Conservation (phyloP, 2,329 filamentous ascomycete species). For the Sporothrix humicola region DNA sequence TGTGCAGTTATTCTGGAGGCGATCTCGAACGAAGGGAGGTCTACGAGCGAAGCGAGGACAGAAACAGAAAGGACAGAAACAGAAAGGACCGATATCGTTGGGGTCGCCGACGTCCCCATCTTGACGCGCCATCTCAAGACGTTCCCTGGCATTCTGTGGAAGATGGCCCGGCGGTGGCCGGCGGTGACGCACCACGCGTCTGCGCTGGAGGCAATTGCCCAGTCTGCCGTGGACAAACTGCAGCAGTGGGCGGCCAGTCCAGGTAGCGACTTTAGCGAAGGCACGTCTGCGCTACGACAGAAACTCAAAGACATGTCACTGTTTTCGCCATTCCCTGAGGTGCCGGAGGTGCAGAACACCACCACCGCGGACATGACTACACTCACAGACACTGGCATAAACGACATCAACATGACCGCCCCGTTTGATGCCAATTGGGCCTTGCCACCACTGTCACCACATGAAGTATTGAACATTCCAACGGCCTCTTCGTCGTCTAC, state of each 20-base stretch:
- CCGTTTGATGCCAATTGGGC: conserved; percentile 14
- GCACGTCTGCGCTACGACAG: neutral
- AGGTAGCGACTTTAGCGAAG: neutral
- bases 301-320: conserved; percentile 18
- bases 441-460: neutral
- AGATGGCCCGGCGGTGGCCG: conserved; percentile 28
- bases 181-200: conserved; percentile 18
- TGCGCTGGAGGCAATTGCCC: neutral
- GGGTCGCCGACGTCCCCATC: neutral
- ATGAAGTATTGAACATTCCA: neutral
- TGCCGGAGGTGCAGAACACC: neutral
- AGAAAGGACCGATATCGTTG: neutral
- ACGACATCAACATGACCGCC: neutral
- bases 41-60: neutral
- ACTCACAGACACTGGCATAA: neutral
- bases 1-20: neutral
- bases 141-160: conserved; percentile 27
- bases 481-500: neutral
- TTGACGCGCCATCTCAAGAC: conserved; percentile 19
- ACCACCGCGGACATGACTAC: too few species aligned
- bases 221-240: neutral
- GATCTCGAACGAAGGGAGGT: neutral
- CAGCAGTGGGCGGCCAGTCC: neutral
- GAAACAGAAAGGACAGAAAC: neutral
- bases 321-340: conserved; percentile 5